Percentiles rank a stretch among this genome's conserved stretches.
These are phyloP conservation scores for Hypoxylon trugodes DNA, from an alignment of 495 filamentous ascomycete species.

Conservation along the genomic window DNA sequence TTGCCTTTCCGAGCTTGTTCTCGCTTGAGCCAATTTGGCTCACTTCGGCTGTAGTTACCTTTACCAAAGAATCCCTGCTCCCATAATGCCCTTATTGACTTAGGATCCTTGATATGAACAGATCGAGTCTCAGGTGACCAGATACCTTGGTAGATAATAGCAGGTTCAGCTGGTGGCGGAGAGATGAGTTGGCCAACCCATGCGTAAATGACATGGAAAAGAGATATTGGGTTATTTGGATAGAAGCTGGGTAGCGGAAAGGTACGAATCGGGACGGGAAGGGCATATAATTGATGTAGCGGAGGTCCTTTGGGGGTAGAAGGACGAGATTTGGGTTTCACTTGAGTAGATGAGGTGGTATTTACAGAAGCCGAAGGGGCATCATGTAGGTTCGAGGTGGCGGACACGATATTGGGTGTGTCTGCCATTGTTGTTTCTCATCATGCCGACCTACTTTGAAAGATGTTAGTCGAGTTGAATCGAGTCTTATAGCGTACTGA, in stretches of 20 bases:
- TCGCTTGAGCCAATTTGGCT: constrained; percentile 89
- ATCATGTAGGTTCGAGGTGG: constrained; percentile 29
- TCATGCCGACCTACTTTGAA: constrained; percentile 49
- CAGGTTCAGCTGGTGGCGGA: constrained; percentile 72
- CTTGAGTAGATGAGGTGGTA: constrained; percentile 18
- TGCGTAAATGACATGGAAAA: constrained; percentile 78
- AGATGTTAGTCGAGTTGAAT: constrained; percentile 34
- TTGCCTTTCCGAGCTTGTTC: constrained; percentile 76
- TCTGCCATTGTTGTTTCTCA: constrained; percentile 50
- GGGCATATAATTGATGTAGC: constrained; percentile 75
- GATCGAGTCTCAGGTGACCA: constrained; percentile 83
- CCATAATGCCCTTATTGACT: constrained; percentile 83
- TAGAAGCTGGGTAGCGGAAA: constrained; percentile 86
- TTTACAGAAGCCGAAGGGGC: constrained; percentile 12
- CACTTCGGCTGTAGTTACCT: constrained; percentile 88
- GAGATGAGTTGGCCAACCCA: constrained; percentile 77
- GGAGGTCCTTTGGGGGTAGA: constrained; percentile 47
- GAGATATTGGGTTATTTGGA: constrained; percentile 89
- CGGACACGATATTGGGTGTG: constrained; percentile 38
- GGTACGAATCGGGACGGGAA: constrained; percentile 79
- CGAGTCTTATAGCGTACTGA: neutral
- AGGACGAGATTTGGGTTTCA: constrained; percentile 24
- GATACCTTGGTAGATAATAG: constrained; percentile 69
- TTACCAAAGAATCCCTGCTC: constrained; percentile 97
- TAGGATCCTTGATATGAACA: constrained; percentile 81